Conservation (phyloP, 2,329 filamentous ascomycete genomes). For the Plenodomus tracheiphilus region DNA sequence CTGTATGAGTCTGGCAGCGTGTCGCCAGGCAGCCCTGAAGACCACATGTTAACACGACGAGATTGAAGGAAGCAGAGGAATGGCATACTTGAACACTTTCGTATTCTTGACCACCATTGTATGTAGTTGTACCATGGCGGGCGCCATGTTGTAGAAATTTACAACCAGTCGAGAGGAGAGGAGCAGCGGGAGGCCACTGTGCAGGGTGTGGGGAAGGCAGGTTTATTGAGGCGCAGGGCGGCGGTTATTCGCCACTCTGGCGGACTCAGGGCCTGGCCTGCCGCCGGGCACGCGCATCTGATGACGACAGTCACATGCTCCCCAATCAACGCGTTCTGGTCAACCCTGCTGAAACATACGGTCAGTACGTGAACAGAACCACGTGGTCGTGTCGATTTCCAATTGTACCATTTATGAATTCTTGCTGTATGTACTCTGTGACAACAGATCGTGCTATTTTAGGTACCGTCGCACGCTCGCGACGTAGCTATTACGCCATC, state of each 20-base stretch:
- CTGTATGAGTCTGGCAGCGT: slow-evolving; percentile 51
- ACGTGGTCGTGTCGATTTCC: too few species aligned
- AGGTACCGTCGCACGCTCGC: too few species aligned
- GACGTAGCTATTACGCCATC: too few species aligned
- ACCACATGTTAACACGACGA: slow-evolving; percentile 16
- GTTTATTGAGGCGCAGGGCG: slow-evolving; percentile 23
- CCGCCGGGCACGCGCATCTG: slow-evolving; percentile 14
- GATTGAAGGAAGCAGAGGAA: not conserved
- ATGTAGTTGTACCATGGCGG: slow-evolving; percentile 44
- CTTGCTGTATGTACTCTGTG: too few species aligned
- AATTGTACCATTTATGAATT: too few species aligned
- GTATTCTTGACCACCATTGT: slow-evolving; percentile 47
- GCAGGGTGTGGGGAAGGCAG: slow-evolving; percentile 23
- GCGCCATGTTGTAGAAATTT: slow-evolving; percentile 41
- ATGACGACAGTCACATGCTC: slow-evolving; percentile 23
- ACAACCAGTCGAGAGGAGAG: slow-evolving; percentile 20
- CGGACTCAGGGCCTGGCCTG: slow-evolving; percentile 10
- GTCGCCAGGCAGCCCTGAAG: slow-evolving; percentile 53
- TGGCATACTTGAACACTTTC: slow-evolving; percentile 48
- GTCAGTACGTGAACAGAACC: not conserved
- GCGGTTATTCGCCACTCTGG: slow-evolving; percentile 17
- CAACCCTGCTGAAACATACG: not conserved
- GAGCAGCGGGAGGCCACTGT: slow-evolving; percentile 5
- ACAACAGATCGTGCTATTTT: too few species aligned
- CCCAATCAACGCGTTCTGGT: not conserved